Evolutionary conservation across 2,329 filamentous ascomycete genomes (phyloP), one percentile per base, ranked within the genome.

Genomic region (Biscogniauxia mediterranea): DNA sequence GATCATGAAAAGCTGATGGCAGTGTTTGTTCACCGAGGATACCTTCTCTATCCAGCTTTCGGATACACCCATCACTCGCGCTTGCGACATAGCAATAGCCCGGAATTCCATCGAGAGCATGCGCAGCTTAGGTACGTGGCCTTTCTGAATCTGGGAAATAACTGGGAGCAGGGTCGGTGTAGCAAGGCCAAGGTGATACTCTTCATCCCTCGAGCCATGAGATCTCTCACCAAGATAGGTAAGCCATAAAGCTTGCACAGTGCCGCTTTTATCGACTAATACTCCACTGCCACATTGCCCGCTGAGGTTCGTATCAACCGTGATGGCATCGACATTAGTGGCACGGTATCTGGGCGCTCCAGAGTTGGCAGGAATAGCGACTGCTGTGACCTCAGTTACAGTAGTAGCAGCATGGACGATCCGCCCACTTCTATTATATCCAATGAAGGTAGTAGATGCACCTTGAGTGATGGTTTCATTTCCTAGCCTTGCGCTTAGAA

Each of bases 1-100:
- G 28, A 99, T 92, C 91, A 99, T 97, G 81, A 99, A 99, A 46
- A 99, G 85, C 78, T 99, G 95, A 73, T 99, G 95, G 61, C 93
- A 91, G 56, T 95, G 89, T 49, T 92, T 90, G 75, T 99, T 97
- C 64, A 92, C 92, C 66, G 88, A 82, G 57, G 95, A 89, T 1
- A 97, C 94, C 76, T 92, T 90, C 69, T 91, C 84, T 70, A 99
- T 97, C 95, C 94, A 98, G 64, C 96, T 89, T 70, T 98, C 93
- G 0, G 91, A 92, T 1, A 98, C 92, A 9, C 95, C 95, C 93
- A 99, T 98, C 67, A 98, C 92, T 46, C 93, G 90, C 17, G 92
- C 94, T 78, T 99, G 95, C 49, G 90, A 91, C 94, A 99, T 98
- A 71, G 96, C 93, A 28, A 99, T 92, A 11, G 95, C 90, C 61